Conservation (phyloP, 1,139 yeast species). For the Spencermartinsiella ligniputridi region DNA sequence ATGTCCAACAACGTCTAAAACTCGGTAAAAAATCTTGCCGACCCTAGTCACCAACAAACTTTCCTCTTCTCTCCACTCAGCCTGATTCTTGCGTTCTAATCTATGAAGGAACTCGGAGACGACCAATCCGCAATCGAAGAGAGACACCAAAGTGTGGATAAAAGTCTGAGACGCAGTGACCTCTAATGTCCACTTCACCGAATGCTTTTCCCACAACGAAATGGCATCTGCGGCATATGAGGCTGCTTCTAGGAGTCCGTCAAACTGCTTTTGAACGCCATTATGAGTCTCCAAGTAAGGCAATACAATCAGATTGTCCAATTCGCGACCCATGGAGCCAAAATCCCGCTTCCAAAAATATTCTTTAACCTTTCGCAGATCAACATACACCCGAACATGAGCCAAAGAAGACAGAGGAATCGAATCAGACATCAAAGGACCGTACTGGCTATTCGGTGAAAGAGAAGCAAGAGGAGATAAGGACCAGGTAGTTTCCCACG, state of each 20-base stretch:
- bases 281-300: slow-evolving; percentile 17
- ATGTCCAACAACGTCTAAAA: slow-evolving; percentile 27
- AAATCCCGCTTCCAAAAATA: slow-evolving; percentile 38
- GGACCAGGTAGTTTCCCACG: slow-evolving; percentile 41
- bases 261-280: slow-evolving; percentile 20
- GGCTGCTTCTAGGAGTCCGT: slow-evolving; percentile 35
- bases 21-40: slow-evolving; percentile 29
- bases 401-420: slow-evolving; percentile 38
- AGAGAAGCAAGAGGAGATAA: slow-evolving; percentile 36
- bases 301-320: slow-evolving; percentile 24
- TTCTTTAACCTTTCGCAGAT: slow-evolving; percentile 32
- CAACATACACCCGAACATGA: slow-evolving; percentile 34
- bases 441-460: slow-evolving; percentile 33
- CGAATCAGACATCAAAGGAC: slow-evolving; percentile 39
- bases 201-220: slow-evolving; percentile 38
- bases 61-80: slow-evolving; percentile 28
- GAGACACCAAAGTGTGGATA: slow-evolving; percentile 34
- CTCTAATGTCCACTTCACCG: slow-evolving; percentile 32
- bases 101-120: slow-evolving; percentile 34
- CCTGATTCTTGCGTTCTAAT: slow-evolving; percentile 21
- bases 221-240: slow-evolving; percentile 38
- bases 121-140: slow-evolving; percentile 37
- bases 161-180: slow-evolving; percentile 34
- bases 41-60: slow-evolving; percentile 27
- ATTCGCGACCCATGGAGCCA: slow-evolving; percentile 32